A percentile compares a stretch with the other conserved stretches of the same genome.
Evolutionary conservation across 257 asterid genomes (phyloP).

Genomic region (Solanum chmielewskii): DNA sequence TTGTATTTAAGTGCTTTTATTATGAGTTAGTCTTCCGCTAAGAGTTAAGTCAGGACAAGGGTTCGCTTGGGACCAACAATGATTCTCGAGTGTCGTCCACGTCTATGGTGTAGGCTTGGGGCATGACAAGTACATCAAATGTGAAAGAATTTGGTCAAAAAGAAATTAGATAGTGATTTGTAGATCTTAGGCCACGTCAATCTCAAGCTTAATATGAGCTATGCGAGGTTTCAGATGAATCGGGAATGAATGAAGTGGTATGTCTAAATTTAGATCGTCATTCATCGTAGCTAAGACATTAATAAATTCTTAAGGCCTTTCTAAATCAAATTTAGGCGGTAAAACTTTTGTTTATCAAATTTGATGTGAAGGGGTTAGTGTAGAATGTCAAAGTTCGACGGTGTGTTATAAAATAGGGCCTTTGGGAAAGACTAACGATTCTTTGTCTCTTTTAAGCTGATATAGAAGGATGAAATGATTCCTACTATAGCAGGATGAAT

Average conservation of each 20-base stretch:
- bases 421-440: neutral
- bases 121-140: no score
- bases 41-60: no score
- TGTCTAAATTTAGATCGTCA: neutral
- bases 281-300: neutral
- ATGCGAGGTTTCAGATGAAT: neutral
- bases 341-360: no score
- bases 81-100: no score
- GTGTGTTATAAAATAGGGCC: neutral
- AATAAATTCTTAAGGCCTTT: no score
- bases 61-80: no score
- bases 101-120: no score
- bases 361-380: neutral
- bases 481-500: neutral
- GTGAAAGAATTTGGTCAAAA: neutral
- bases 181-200: neutral
- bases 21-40: no score
- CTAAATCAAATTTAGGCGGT: no score
- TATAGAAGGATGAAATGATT: neutral
- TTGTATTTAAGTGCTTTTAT: no score
- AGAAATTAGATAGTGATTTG: neutral
- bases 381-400: neutral
- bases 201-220: neutral
- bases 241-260: neutral
- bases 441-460: neutral